phyloP scores from a whole-genome alignment of 805 yeast species.

The Pichia exigua region DNA sequence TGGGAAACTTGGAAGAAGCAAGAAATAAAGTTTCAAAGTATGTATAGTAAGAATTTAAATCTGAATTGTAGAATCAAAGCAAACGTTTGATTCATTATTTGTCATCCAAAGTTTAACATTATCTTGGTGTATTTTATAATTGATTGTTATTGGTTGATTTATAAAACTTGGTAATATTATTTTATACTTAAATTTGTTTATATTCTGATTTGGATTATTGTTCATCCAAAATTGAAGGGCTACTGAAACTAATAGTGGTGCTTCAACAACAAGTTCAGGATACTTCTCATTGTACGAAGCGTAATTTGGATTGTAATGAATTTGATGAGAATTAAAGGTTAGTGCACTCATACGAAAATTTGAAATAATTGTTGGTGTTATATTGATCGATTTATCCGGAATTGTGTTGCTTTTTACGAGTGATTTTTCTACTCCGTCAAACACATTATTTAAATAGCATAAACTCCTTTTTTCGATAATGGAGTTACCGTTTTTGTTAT shows the following conservation, averaged over 20 bases:
- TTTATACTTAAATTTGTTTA: constrained; percentile 37
- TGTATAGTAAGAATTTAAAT: constrained; percentile 2
- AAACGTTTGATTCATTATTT: constrained; percentile 4
- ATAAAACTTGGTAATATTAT: constrained; percentile 45
- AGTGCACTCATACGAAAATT: constrained; percentile 63
- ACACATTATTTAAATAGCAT: constrained; percentile 46
- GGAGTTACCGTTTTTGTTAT: constrained; percentile 20
- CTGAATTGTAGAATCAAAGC: constrained; percentile 15
- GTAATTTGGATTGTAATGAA: constrained; percentile 64
- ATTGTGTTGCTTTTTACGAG: not conserved
- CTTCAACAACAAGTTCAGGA: constrained; percentile 62
- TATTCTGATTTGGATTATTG: not conserved
- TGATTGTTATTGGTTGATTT: constrained; percentile 28
- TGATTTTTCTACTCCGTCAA: not conserved
- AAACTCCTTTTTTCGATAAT: constrained; percentile 51
- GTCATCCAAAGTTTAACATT: constrained; percentile 22
- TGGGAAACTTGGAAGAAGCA: constrained; percentile 36
- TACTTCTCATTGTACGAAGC: constrained; percentile 49
- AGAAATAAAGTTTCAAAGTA: constrained; percentile 16
- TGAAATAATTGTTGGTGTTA: constrained; percentile 35
- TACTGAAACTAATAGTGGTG: constrained; percentile 66
- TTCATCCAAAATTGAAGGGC: constrained; percentile 39
- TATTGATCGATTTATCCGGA: constrained; percentile 22
- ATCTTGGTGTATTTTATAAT: constrained; percentile 10
- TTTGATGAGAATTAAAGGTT: constrained; percentile 75